Base-by-base conservation (phyloP, 345 rosid species). In the Boechera retrofracta region DNA sequence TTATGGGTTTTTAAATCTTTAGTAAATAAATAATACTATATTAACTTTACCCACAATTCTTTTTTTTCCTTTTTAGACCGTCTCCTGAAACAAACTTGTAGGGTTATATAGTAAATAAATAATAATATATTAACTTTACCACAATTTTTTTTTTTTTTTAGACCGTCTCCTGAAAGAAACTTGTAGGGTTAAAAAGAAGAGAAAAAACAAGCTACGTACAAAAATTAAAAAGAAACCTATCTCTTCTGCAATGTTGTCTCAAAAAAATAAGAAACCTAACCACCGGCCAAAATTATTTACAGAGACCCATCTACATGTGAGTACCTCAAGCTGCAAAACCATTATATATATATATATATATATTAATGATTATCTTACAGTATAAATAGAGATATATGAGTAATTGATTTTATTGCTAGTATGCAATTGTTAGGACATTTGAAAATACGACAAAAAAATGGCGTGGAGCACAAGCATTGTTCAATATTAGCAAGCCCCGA, bases 391-490 rank as follows among this genome's bases (percentile, higher is more conserved):
- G n/a, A 28, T 55, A 57, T 32, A 33, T 54, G 56, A 32, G 1
- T 44, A 15, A 4, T 13, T 3, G 18, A 21, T 7, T 58, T 74
- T 21, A 15, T 75, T 47, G 35, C 21, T 21, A 75, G 73, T 75
- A 48, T 75, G 84, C 69, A 51, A 51, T 55, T 81, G 41, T 75
- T 39, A 67, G 26, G 24, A 59, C 45, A 75, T 67, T 67, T 59
- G 38, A 38, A 68, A 75, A 67, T 18, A 67, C 79, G 44, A 75
- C 74, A 5, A 68, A 51, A 6, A 67, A 6, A 51, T 76, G 79
- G 74, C 79, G 61, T 59, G 79, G 79, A 49, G 79, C 79, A 60
- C 74, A 69, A 54, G 74, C 74, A 59, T 76, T 68, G 62, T 76
- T 76, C 47, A 7, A 4, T 51, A 39, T 76, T 59, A 39, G 39